Evolutionary conservation across 371 early-diverging fungal genomes (phyloP), one percentile per base, ranked within the genome.

Genomic region (Haplosporangium sp.): DNA sequence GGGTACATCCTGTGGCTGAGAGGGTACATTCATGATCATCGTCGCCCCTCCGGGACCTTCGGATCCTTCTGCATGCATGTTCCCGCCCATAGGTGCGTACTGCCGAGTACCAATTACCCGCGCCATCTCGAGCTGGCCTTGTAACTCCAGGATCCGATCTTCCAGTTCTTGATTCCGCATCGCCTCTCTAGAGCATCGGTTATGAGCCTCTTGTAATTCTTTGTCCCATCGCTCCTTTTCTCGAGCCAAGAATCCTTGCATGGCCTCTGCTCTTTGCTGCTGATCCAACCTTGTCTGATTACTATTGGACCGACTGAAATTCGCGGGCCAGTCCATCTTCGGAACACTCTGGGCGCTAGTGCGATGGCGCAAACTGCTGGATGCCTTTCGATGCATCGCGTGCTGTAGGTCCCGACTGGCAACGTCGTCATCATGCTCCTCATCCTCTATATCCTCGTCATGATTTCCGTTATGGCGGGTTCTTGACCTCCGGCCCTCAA

Each of bases 171-270:
- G 73, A 40, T 79, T 79, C 55, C 68, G 55, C 54, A 64, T 21
- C 9, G 79, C 79, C 57, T 79, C 79, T 47, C 50, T 59, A 1
- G 72, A 60, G 59, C 72, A 61, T 51, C 67, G 59, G 36, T 60
- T 72, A 18, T 79, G 72, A 0, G 79, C 67, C 29, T 72, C 65
- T n/a, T 72, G 79, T 0, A 79, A 55, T 29, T 79, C 79, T 18
- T 59, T 56, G 21, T 79, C 79, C 79, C 79, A 79, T 1, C 73
- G 68, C 37, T 79, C 79, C 59, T 79, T 79, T 45, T 79, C 79
- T 23, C 65, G 59, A n/a, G 38, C 61, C 64, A 79, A 55, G 43
- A 79, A 72, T 37, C 68, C 69, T 16, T 72, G 79, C 47, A 79
- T 67, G 0, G 72, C 69, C 6, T 58, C 62, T 9, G 73, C 64